These are phyloP conservation scores for Corchorus olitorius DNA, from an alignment of 345 rosid genomes.

Conservation along the genomic window DNA sequence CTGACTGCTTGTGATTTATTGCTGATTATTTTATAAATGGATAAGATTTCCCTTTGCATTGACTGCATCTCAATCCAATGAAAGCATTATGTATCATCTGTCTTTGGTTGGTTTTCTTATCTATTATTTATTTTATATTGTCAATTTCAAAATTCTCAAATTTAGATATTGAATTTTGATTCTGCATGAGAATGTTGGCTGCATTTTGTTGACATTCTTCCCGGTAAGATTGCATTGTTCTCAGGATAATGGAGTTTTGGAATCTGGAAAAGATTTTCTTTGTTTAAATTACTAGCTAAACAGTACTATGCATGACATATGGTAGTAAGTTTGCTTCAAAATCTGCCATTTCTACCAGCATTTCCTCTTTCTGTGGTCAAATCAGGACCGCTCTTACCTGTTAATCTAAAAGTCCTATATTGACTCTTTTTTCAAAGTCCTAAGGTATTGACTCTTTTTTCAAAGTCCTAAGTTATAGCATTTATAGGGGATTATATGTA, in stretches of 20 bases:
- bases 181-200: neutral
- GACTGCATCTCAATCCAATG: neutral
- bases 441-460: neutral
- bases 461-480: neutral
- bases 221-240: constrained; percentile 8
- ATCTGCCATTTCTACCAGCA: neutral
- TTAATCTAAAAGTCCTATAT: neutral
- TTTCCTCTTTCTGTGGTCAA: neutral
- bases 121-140: neutral
- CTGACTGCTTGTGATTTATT: neutral
- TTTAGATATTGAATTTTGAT: constrained; percentile 4
- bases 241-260: neutral
- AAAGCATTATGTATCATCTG: neutral
- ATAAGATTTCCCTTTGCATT: neutral
- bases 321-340: neutral
- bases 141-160: neutral
- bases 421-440: neutral
- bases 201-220: neutral
- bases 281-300: neutral
- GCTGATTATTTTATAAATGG: neutral
- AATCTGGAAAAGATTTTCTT: neutral
- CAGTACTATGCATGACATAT: neutral
- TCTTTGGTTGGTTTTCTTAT: neutral
- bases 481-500: neutral
- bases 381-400: neutral